Percentiles rank a stretch among this genome's conserved stretches.
phyloP scores from a whole-genome alignment of 805 yeast species.

The Candida saitoana region DNA sequence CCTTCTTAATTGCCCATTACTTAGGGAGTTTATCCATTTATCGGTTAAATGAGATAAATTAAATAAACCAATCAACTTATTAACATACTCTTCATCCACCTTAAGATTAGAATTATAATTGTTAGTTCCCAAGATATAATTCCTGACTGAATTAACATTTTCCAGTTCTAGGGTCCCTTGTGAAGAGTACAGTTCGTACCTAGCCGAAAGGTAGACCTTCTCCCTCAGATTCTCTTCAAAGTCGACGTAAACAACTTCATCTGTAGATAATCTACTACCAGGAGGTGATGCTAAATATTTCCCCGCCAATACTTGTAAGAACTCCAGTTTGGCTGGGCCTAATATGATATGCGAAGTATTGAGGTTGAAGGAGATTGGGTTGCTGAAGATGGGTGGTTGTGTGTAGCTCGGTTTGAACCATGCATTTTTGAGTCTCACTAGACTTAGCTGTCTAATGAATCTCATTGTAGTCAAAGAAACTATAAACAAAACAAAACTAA shows the following conservation, averaged over 20 bases:
- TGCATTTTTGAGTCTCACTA: not conserved
- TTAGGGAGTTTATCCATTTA: constrained; percentile 80
- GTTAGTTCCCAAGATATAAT: constrained; percentile 54
- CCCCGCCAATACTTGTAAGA: constrained; percentile 56
- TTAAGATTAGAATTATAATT: constrained; percentile 35
- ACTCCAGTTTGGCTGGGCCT: constrained; percentile 47
- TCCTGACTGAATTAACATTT: constrained; percentile 60
- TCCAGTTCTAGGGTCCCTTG: constrained; percentile 63
- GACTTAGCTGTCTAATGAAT: not conserved
- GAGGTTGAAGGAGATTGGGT: constrained; percentile 25
- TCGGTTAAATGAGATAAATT: constrained; percentile 53
- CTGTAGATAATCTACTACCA: constrained; percentile 29
- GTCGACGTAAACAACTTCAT: constrained; percentile 31
- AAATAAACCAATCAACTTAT: constrained; percentile 45
- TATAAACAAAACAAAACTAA: too few species aligned
- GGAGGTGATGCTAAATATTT: constrained; percentile 51
- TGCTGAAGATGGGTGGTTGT: constrained; percentile 17
- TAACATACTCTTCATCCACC: constrained; percentile 26
- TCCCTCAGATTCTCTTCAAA: constrained; percentile 36
- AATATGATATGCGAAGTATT: constrained; percentile 26
- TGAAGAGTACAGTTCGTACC: constrained; percentile 70
- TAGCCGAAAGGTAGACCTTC: constrained; percentile 73
- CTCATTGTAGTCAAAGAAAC: too few species aligned
- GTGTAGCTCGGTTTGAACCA: constrained; percentile 15
- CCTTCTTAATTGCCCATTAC: constrained; percentile 92